Base-by-base conservation (phyloP, 306 rosid genomes). In the Bauhinia variegata region DNA sequence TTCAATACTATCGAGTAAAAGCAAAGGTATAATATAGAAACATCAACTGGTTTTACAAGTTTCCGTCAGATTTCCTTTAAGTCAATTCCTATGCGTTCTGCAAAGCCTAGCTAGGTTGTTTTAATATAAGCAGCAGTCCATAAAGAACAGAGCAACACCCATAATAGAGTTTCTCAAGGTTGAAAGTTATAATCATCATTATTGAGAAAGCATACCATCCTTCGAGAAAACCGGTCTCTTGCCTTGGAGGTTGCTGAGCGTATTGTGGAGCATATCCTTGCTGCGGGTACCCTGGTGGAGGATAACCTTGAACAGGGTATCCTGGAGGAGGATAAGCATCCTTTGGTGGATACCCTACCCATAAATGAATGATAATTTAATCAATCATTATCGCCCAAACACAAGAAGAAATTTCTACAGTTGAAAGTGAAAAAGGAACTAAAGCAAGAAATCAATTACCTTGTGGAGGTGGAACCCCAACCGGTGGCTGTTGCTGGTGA, bases 381-480 rank as follows among this genome's bases (percentile, higher is more conserved):
- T 62, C 53, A 36, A 55, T 16, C 44, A 15, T 8, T 28, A 8
- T 14, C 62, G 30, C 18, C 11, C 11, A 46, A 46, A 17, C 17
- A 41, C 11, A 61, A 4, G 0, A 23, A 47, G n/a, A 9, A 56
- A 33, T 4, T 8, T 7, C 12, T 15, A 17, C 16, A 4, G 6
- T 28, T 51, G 0, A 4, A 30, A 58, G 57, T 12, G 9, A 37
- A 38, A 68, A 39, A 4, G 14, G 36, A 28, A 5, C 38, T 7
- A 6, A 64, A 63, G 39, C 34, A 19, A 53, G n/a, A 31, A 19
- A 9, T 5, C 2, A 8, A 30, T 56, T 59, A 83, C 88, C 88
- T 75, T 81, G 88, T 4, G 83, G 83, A 16, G 92, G 92, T 60
- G 91, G 91, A 73, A 77, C 86, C 38, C 83, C 85, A 3, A 83